Base-by-base conservation (phyloP, 768 basidiomycete genomes). In the Cystofilobasidium ferigula region DNA sequence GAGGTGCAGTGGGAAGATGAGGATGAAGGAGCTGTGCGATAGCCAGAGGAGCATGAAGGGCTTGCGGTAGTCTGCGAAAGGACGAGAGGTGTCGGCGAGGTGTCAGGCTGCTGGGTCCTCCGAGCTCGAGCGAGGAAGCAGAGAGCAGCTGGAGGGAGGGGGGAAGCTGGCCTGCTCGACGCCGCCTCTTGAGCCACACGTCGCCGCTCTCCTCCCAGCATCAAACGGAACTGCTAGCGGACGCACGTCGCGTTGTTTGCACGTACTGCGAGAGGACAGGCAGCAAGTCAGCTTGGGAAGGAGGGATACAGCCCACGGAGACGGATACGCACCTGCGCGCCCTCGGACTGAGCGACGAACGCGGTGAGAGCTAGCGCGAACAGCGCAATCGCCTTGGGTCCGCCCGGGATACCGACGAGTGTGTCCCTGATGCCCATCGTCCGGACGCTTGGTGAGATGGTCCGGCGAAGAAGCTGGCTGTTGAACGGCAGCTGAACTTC, bases 1-100 rank as follows among this genome's bases (percentile, higher is more conserved):
- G 24, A 93, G 75, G 77, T 98, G 94, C 16, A 89, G 71, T 0
- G 92, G 92, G 69, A 93, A 86, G 70, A 88, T 83, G 69, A 93
- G 71, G 22, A 79, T 72, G 75, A 97, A 87, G 0, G 76, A 76
- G 9, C 48, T 47, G 42, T 67, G 63, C 20, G 70, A 51, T 14
- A 69, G 57, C 14, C 34, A 69, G 89, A 74, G 71, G 30, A 72
- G 79, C 72, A 97, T 86, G 80, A 85, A 94, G 0, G 94, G 89
- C 67, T 95, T 88, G 61, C 84, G 81, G 77, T 88, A 99, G 38
- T 79, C 83, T 64, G 20, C 36, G 28, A 42, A 30, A 1, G 28
- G 24, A 53, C 24, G 62, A 26, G 34, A 16, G 36, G 34, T 20
- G 34, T 30, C 18, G 28, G 42, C 60, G 24, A n/a, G 8, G 10